Conservation (phyloP, 2,329 filamentous ascomycete genomes). For the Fusarium illudens region DNA sequence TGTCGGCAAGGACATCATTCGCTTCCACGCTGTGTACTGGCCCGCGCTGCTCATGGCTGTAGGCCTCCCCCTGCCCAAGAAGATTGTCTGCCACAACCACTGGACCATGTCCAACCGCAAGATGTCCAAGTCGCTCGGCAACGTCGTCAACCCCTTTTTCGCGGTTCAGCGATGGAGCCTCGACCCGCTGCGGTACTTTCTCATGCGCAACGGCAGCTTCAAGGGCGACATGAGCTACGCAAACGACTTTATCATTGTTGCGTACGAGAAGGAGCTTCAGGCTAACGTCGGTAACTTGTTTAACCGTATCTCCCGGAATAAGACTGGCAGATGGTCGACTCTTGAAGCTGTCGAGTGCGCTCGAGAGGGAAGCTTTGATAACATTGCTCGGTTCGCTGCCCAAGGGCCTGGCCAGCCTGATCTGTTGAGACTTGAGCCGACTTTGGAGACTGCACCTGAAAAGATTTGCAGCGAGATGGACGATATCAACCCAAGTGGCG, state of each 20-base stretch:
- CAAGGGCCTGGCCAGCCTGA: not conserved
- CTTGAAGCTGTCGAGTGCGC: constrained; percentile 60
- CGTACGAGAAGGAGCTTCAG: constrained; percentile 83
- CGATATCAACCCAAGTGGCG: constrained; percentile 68
- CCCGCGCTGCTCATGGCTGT: constrained; percentile 93
- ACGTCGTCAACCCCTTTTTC: constrained; percentile 93
- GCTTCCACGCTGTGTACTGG: constrained; percentile 99
- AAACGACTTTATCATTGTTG: constrained; percentile 76
- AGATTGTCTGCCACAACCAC: constrained; percentile 88
- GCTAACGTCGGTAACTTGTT: constrained; percentile 82
- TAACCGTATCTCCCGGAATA: constrained; percentile 72
- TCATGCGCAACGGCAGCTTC: constrained; percentile 82
- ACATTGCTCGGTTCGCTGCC: not conserved
- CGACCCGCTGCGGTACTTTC: constrained; percentile 89
- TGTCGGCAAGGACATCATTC: constrained; percentile 94
- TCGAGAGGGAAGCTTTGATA: constrained; percentile 39
- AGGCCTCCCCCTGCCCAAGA: constrained; percentile 78
- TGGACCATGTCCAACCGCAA: constrained; percentile 93
- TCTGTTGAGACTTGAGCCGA: constrained; percentile 42
- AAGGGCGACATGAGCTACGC: constrained; percentile 83
- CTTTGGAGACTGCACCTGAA: constrained; percentile 39
- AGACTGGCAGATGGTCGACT: constrained; percentile 70
- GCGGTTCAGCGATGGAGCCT: constrained; percentile 89
- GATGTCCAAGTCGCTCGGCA: constrained; percentile 96
- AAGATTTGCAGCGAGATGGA: constrained; percentile 66